phyloP scores from a whole-genome alignment of 164 flowering plant species.

The Malania oleifera region DNA sequence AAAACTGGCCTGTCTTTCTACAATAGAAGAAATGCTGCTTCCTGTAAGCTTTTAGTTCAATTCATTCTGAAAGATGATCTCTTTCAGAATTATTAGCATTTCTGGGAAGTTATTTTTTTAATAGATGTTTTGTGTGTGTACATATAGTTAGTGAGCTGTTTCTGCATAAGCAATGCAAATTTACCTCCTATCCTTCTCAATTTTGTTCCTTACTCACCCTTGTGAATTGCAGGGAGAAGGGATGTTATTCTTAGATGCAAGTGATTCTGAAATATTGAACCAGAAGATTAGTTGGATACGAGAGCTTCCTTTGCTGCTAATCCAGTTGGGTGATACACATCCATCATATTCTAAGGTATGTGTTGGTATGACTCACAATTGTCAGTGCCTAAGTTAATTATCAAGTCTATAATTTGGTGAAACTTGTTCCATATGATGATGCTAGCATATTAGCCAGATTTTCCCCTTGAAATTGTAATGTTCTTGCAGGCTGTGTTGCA shows the following conservation, averaged over 20 bases:
- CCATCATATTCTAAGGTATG: slow-evolving; percentile 59
- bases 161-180: not conserved
- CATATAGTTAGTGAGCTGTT: no score
- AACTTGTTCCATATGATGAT: no score
- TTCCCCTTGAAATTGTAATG: slow-evolving; percentile 10
- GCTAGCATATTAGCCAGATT: no score
- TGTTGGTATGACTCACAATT: not conserved
- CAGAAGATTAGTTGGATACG: slow-evolving; percentile 58
- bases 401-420: no score
- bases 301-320: slow-evolving; percentile 57
- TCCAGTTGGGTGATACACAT: slow-evolving; percentile 46
- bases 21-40: slow-evolving; percentile 67
- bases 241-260: slow-evolving; percentile 24
- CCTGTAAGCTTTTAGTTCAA: slow-evolving; percentile 40
- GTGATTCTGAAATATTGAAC: slow-evolving; percentile 36
- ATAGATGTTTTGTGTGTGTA: no score
- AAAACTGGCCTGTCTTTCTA: slow-evolving; percentile 62
- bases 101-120: no score
- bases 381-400: no score
- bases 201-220: not conserved
- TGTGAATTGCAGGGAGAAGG: slow-evolving; percentile 27
- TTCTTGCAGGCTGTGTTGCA: slow-evolving; percentile 56
- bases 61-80: not conserved
- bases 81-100: not conserved
- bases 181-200: not conserved